Evolutionary conservation across 2,329 filamentous ascomycete genomes (phyloP), one percentile per base, ranked within the genome.

Genomic region (Leptographium galeiforme): DNA sequence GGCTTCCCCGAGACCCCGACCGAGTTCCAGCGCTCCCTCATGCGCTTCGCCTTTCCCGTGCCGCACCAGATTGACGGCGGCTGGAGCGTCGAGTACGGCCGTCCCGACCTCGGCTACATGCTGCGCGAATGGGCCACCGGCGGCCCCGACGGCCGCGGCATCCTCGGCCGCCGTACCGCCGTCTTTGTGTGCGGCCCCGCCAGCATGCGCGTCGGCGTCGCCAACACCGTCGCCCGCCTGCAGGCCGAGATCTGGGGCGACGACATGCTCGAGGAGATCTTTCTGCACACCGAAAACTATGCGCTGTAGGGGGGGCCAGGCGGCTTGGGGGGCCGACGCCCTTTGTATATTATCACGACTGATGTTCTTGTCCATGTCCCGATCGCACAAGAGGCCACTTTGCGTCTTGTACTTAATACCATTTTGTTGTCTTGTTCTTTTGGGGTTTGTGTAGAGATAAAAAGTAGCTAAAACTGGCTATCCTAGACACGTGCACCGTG

Each of bases 241-340:
- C 91, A 97, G 74, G 79, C 79, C 32, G 81, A 84, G 67, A 89
- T 97, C 50, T 89, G 88, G 85, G 82, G 78, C 7, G 84, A 89
- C 61, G 79, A 83, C 38, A 77, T 78, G 61, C 78, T 85, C 48
- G 90, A 96, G 64, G 91, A 96, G 76, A 86, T 97, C 53, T 96
- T 90, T 66, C 68, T 96, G 66, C 91, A 96, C 71, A 87, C 90
- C 4, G 91, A 97, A 74, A 96, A 96, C 67, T 96, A 95, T 71
- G 87, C 89, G 51, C 74, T 95, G 57, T 95, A 48, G 38, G 46
- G 13, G 34, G 4, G 39, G n/a, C n/a, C n/a, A 41, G 13, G 14
- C 14, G 39, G 14, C 39, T 25, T 5, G 25, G 25, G 5, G 25
- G 25, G 3, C 5, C 25, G n/a, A 25, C 25, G 25, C 5, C 2